phyloP scores from a whole-genome alignment of 2,329 filamentous ascomycete species.

The Talaromyces rugulosus region DNA sequence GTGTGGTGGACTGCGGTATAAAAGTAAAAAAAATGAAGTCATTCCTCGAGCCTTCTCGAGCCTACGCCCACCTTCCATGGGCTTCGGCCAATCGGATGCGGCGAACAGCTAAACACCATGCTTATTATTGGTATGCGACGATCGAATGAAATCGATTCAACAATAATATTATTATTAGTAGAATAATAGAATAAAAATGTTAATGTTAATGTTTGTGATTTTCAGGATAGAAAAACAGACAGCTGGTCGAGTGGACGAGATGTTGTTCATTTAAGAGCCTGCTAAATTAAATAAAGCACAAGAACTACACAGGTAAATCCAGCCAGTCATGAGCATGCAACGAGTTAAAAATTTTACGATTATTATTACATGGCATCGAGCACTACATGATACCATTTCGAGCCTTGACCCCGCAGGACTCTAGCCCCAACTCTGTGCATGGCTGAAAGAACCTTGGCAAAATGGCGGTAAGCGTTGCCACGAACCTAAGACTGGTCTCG shows the following conservation, averaged over 20 bases:
- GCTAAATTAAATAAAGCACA: background rate
- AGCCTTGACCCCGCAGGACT: background rate
- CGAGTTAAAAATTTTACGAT: background rate
- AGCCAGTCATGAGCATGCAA: background rate
- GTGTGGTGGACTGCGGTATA: background rate
- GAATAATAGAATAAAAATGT: background rate
- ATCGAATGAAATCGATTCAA: background rate
- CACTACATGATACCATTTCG: background rate
- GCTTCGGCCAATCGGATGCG: constrained; percentile 9
- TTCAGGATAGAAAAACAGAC: background rate
- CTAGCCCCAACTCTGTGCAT: no score
- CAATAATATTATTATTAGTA: background rate
- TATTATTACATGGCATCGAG: background rate
- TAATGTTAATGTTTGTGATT: background rate
- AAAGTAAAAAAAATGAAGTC: background rate
- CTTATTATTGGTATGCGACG: background rate
- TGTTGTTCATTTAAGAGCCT: background rate
- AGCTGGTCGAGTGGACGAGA: background rate
- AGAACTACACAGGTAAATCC: background rate
- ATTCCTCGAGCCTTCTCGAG: constrained; percentile 10
- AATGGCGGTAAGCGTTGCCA: background rate
- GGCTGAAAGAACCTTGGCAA: background rate
- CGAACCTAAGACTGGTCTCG: background rate
- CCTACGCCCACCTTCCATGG: constrained; percentile 11
- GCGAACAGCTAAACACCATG: background rate